Evolutionary conservation across 2,329 filamentous ascomycete genomes (phyloP), one percentile per base, ranked within the genome.

Genomic region (Botrytis squamosa): DNA sequence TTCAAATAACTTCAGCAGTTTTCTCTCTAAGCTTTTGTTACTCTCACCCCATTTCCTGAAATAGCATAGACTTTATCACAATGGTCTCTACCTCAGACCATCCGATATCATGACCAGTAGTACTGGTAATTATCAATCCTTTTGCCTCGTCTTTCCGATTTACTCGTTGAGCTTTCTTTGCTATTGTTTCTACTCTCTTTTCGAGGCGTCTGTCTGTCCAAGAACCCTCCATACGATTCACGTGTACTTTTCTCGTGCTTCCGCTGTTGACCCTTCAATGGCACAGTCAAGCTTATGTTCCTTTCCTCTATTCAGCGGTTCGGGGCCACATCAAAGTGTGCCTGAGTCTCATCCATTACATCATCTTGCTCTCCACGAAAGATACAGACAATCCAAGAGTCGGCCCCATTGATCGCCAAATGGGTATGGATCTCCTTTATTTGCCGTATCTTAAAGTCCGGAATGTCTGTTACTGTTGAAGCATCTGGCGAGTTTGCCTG

Each of bases 181-280:
- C 4, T 4, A 5, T 52, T 25, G 4, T 52, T 6, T n/a, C 10
- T 52, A 52, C 49, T n/a, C 10, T 12, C 4, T 14, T 14, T 14
- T 1, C 12, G 1, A 20, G 0, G 4, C 4, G 14, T n/a, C 49
- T 14, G 2, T 52, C 4, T n/a, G 10, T 14, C 2, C 1, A 52
- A 52, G 49, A 52, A 25, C 49, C 10, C 10, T n/a, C 10, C 10
- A 52, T 25, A n/a, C 49, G 12, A 3, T n/a, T 4, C 49, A 14
- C 49, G 3, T n/a, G 49, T 52, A 14, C 25, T 52, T 52, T 14
- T 14, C 25, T 9, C 2, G 25, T 52, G 22, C 25, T 52, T n/a
- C 25, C 25, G 25, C 49, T 52, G 10, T n/a, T 14, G 22, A 6
- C 10, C 49, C 10, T 12, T 12, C 25, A 14, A 52, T 52, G 49